These are phyloP conservation scores for Zopfia rhizophila DNA, from an alignment of 2,329 filamentous ascomycete species.

Conservation along the genomic window DNA sequence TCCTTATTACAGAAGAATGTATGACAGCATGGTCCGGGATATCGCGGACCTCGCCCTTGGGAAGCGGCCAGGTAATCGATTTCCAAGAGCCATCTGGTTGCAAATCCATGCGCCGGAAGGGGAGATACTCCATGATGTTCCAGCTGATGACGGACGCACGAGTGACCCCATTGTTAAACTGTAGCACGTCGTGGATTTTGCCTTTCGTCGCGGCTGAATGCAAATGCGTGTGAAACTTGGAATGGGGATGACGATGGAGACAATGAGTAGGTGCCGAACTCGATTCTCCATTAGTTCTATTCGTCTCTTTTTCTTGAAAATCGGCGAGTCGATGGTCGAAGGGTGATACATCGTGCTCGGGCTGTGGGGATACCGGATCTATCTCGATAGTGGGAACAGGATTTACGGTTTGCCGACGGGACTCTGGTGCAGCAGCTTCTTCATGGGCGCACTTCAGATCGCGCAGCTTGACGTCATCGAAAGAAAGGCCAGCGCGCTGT, in stretches of 20 bases:
- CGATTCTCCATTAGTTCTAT: not conserved
- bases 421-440: constrained; percentile 28
- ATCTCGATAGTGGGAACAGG: constrained; percentile 45
- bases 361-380: constrained; percentile 37
- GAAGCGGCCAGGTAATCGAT: constrained; percentile 82
- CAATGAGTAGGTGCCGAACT: constrained; percentile 21
- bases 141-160: constrained; percentile 70
- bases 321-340: not conserved
- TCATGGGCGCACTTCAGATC: constrained; percentile 71
- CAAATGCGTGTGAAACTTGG: constrained; percentile 67
- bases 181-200: constrained; percentile 76
- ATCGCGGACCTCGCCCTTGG: constrained; percentile 80
- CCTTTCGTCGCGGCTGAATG: constrained; percentile 64
- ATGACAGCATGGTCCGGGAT: constrained; percentile 76
- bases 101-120: constrained; percentile 83
- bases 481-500: constrained; percentile 72
- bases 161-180: constrained; percentile 69
- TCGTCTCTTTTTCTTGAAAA: not conserved
- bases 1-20: constrained; percentile 77
- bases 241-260: constrained; percentile 23
- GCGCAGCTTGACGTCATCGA: constrained; percentile 74
- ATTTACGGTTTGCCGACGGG: constrained; percentile 12
- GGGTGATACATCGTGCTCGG: constrained; percentile 3
- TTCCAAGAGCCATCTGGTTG: constrained; percentile 78
- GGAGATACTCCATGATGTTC: constrained; percentile 84